These are phyloP conservation scores for Aspergillus nanangensis DNA, from an alignment of 495 filamentous ascomycete species.

Conservation along the genomic window DNA sequence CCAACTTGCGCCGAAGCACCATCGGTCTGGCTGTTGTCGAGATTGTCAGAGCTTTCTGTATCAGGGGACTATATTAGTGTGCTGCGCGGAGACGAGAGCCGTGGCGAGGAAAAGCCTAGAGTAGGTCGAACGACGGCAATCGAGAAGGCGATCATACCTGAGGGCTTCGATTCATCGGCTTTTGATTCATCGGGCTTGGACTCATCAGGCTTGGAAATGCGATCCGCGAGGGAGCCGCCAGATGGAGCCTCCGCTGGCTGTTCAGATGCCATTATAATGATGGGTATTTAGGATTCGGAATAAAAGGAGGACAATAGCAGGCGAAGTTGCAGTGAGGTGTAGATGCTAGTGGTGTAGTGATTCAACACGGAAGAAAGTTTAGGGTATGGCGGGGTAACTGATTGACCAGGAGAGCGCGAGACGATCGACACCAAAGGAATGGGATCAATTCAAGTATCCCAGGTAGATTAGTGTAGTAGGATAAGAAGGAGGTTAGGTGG, in stretches of 20 bases:
- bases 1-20: constrained; percentile 39
- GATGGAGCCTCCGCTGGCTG: constrained; percentile 20
- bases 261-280: constrained; percentile 29
- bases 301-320: no score
- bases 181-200: constrained; percentile 16
- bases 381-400: constrained; percentile 9
- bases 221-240: constrained; percentile 54
- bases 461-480: not conserved
- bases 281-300: not conserved
- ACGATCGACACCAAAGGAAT: not conserved
- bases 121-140: constrained; percentile 8
- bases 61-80: constrained; percentile 10
- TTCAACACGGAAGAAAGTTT: no score
- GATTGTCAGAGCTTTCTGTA: constrained; percentile 1
- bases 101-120: constrained; percentile 8
- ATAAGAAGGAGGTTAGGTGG: not conserved
- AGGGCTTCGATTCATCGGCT: constrained; percentile 17
- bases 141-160: constrained; percentile 23
- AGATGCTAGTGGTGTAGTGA: no score
- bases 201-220: constrained; percentile 47
- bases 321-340: no score
- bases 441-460: not conserved
- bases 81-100: constrained; percentile 8
- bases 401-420: not conserved
- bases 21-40: constrained; percentile 41